Base-by-base conservation (phyloP, 1,284 basidiomycete species). In the Cryptococcus sp. region DNA sequence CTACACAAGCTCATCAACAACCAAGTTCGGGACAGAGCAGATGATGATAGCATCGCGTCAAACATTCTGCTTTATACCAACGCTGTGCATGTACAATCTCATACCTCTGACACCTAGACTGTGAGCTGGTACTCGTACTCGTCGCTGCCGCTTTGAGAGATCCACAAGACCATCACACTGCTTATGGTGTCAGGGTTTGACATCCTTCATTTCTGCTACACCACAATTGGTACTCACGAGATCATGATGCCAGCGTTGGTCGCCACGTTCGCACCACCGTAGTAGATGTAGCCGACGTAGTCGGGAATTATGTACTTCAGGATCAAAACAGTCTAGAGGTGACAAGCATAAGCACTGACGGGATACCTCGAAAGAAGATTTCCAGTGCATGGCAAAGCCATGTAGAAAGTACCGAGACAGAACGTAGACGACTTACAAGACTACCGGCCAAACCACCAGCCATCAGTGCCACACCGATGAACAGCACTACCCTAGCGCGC, bases 391-490 rank as follows among this genome's bases (percentile, higher is more conserved):
- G n/a, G n/a, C n/a, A n/a, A n/a, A n/a, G n/a, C n/a, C n/a, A n/a
- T n/a, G n/a, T n/a, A n/a, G n/a, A n/a, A n/a, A n/a, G n/a, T n/a
- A n/a, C 28, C 21, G 28, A 45, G 16, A 51, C 24, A 42, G 7
- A 18, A 40, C 6, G 9, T 33, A 33, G 9, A 33, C 28, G 28
- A 85, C 89, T 70, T 70, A 93, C 91, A 68, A 95, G 83, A 70
- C 90, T 93, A 46, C 94, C 94, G 12, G 94, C 94, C 51, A 98
- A 77, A 1, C 94, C 95, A 24, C 94, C 94, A 0, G 94, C 94
- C 90, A 98, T 91, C 51, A 98, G 78, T 0, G 95, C 93, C 70
- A 98, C 97, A 0, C 95, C 95, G 61, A 98, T 84, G 78, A 98
- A 98, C 65, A 98, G 78, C 66, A 95, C 85, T 60, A 95, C 78